Percentiles rank a stretch among this genome's conserved stretches.
phyloP scores from a whole-genome alignment of 805 yeast genomes.

The Lipomyces japonicus region DNA sequence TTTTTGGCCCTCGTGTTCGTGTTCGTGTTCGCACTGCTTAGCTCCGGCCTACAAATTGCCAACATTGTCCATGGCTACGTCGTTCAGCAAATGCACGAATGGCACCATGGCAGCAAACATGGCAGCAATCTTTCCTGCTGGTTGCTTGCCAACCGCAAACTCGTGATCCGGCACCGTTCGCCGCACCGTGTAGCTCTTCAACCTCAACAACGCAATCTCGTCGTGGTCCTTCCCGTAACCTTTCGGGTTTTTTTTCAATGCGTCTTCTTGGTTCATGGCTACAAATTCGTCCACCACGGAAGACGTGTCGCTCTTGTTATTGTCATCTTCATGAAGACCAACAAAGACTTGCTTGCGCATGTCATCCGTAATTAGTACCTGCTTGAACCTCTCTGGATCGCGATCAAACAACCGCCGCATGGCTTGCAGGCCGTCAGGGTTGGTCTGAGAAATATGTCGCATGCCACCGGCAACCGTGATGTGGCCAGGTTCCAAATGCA shows the following conservation, averaged over 20 bases:
- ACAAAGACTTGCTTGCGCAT: background rate
- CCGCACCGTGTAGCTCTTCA: constrained; percentile 23
- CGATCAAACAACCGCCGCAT: constrained; percentile 22
- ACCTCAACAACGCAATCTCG: constrained; percentile 24
- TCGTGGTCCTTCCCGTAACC: constrained; percentile 27
- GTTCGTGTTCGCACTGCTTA: too few relatives aligned
- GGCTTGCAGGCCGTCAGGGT: constrained; percentile 17
- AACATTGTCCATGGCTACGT: background rate
- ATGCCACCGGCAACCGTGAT: constrained; percentile 21
- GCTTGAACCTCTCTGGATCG: constrained; percentile 22
- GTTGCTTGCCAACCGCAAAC: constrained; percentile 12
- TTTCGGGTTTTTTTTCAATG: constrained; percentile 28
- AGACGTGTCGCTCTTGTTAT: too few relatives aligned
- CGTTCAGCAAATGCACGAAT: constrained; percentile 7
- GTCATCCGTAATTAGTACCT: constrained; percentile 6
- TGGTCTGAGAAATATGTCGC: constrained; percentile 24
- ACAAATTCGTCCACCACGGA: constrained; percentile 23
- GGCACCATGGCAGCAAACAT: constrained; percentile 20
- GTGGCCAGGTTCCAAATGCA: constrained; percentile 27
- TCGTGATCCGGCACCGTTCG: constrained; percentile 7
- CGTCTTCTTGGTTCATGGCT: constrained; percentile 27
- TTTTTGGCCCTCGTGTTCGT: too few relatives aligned
- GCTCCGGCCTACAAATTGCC: too few relatives aligned
- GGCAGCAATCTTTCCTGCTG: constrained; percentile 13
- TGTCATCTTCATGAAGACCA: background rate